Evolutionary conservation across 2,329 filamentous ascomycete genomes (phyloP).

Genomic region (Laburnicola sp.): DNA sequence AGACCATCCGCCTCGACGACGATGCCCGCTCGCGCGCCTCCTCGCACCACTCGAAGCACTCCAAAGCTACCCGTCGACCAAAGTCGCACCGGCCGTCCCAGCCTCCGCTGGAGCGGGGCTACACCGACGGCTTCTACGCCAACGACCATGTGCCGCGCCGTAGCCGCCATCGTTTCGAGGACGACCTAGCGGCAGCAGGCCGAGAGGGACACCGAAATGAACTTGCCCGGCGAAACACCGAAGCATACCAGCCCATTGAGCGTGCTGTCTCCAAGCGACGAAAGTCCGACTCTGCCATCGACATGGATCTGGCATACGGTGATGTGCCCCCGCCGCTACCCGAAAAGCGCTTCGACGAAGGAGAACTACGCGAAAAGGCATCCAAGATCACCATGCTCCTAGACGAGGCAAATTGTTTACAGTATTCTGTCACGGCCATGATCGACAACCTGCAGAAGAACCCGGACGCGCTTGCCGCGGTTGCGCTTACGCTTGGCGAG

Average conservation of each 20-base stretch:
- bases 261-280: slow-evolving; percentile 33
- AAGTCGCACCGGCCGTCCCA: slow-evolving; percentile 29
- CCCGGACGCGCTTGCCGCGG: slow-evolving; percentile 89
- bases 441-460: slow-evolving; percentile 80
- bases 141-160: slow-evolving; percentile 42
- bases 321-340: slow-evolving; percentile 72
- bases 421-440: slow-evolving; percentile 79
- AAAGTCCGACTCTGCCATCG: slow-evolving; percentile 60
- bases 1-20: slow-evolving; percentile 51
- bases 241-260: slow-evolving; percentile 31
- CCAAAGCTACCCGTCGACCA: slow-evolving; percentile 28
- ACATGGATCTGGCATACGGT: slow-evolving; percentile 92
- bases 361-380: slow-evolving; percentile 69
- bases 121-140: slow-evolving; percentile 51
- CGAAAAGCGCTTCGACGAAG: slow-evolving; percentile 54
- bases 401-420: slow-evolving; percentile 84
- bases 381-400: slow-evolving; percentile 74
- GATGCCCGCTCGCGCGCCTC: slow-evolving; percentile 41
- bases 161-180: slow-evolving; percentile 33
- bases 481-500: slow-evolving; percentile 89
- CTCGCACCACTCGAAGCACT: slow-evolving; percentile 32
- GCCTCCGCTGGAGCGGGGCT: slow-evolving; percentile 50
- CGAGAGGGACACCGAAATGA: slow-evolving; percentile 43
- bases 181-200: slow-evolving; percentile 36
- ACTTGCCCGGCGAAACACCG: slow-evolving; percentile 50